Conservation (phyloP, 495 filamentous ascomycete genomes). For the Aspergillus wentii region DNA sequence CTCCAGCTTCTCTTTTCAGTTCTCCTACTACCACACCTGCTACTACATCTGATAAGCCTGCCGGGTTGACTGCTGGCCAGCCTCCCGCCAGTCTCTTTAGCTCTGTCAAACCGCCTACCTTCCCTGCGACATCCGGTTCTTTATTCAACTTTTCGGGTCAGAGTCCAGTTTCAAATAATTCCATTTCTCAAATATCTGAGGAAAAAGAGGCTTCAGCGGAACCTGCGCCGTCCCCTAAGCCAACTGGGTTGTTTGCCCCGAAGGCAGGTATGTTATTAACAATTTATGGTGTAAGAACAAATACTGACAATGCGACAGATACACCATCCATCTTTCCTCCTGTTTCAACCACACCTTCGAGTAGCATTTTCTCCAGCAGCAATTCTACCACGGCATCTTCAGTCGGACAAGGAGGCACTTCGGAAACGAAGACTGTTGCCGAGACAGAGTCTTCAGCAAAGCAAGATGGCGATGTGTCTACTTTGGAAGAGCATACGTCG, state of each 20-base stretch:
- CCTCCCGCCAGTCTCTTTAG: slow-evolving; percentile 12
- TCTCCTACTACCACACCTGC: slow-evolving; percentile 2
- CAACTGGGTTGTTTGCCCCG: background rate
- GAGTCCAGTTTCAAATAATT: background rate
- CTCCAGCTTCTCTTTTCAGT: slow-evolving; percentile 8
- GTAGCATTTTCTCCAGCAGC: background rate
- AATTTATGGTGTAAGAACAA: background rate
- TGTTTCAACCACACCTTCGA: background rate
- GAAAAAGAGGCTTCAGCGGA: background rate
- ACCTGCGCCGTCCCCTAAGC: no score
- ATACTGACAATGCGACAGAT: background rate
- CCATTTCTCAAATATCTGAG: background rate
- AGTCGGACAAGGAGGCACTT: background rate
- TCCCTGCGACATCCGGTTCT: slow-evolving; percentile 1
- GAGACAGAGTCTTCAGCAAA: background rate
- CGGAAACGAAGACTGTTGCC: background rate
- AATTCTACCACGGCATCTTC: background rate
- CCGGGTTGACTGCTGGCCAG: slow-evolving; percentile 9
- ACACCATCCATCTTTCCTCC: background rate
- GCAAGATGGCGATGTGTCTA: background rate
- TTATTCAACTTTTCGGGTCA: slow-evolving; percentile 5
- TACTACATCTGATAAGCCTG: slow-evolving; percentile 2
- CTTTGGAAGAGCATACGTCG: background rate
- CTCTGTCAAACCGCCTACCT: slow-evolving; percentile 5
- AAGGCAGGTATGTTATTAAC: slow-evolving; percentile 2